Evolutionary conservation across 1,284 basidiomycete species (phyloP), one percentile per base, ranked within the genome.

Genomic region (Violaceomyces palustris): DNA sequence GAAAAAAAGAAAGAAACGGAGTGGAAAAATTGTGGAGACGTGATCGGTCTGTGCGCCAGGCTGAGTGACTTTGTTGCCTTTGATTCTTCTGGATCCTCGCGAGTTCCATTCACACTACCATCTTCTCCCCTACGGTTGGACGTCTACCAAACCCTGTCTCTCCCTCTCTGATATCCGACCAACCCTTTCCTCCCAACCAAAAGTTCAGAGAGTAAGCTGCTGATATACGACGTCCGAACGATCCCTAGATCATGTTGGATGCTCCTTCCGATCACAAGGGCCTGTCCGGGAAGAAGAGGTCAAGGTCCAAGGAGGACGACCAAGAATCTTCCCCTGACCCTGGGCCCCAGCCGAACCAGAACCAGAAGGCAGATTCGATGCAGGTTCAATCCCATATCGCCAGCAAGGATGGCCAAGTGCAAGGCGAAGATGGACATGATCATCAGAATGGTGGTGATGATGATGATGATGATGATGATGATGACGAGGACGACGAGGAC

Each of bases 401-500:
- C 43, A n/a, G n/a, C n/a, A n/a, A n/a, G 19, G n/a, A 12, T 41
- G 29, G 26, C 22, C 5, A 48, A 11, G 35, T n/a, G n/a, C n/a
- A n/a, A 44, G 14, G 42, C 23, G 19, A 17, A 22, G 24, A 9
- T 15, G 18, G 50, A 23, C 47, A 48, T 24, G 47, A 55, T 21
- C 37, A 41, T 5, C 9, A 35, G 7, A 54, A 45, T 6, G 50
- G 38, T n/a, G 43, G 35, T 10, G 43, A 45, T 1, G 49, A 39
- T 2, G 50, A 45, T 5, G 23, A 36, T 8, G 33, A 36, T 19
- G 49, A 52, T 3, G 45, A 43, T 19, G 57, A 63, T 8, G 35
- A 36, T 14, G 45, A 41, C 24, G 47, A 50, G 3, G 45, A 39
- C 35, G 41, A 50, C 11, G 34, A 29, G 9, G 33, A 18, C 12